Conservation (phyloP, 1,284 basidiomycete genomes). For the Melampsora americana region DNA sequence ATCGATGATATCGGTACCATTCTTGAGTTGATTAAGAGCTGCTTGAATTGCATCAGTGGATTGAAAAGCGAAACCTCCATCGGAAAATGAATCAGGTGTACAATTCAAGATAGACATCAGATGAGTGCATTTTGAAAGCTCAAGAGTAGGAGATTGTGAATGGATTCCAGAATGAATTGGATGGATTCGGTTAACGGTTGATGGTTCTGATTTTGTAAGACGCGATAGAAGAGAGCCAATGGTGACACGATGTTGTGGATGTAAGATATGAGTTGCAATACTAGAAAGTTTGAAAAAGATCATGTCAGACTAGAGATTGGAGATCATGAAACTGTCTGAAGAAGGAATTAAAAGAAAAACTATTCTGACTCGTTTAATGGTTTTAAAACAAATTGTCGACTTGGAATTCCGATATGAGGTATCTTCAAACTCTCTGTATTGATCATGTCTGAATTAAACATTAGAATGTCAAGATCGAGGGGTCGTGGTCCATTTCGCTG, state of each 20-base stretch:
- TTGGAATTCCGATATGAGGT: constrained; percentile 75
- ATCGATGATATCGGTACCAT: constrained; percentile 76
- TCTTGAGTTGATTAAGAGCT: constrained; percentile 50
- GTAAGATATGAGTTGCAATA: constrained; percentile 13
- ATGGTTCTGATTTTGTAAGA: neutral
- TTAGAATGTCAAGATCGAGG: constrained; percentile 84
- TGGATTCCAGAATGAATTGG: constrained; percentile 41
- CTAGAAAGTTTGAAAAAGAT: neutral
- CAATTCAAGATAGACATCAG: constrained; percentile 93
- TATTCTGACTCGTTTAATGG: constrained; percentile 70
- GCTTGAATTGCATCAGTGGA: constrained; percentile 6
- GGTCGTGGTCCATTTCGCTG: constrained; percentile 78
- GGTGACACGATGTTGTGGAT: constrained; percentile 6
- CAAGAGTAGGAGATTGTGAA: constrained; percentile 47
- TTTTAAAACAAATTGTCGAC: constrained; percentile 86
- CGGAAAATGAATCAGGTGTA: constrained; percentile 96
- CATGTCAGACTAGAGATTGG: neutral
- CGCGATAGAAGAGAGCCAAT: neutral
- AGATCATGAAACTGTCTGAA: no score
- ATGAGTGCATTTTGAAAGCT: constrained; percentile 58
- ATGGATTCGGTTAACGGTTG: constrained; percentile 49
- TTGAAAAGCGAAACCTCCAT: constrained; percentile 65
- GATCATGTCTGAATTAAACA: constrained; percentile 68
- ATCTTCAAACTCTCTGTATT: constrained; percentile 68
- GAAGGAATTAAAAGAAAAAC: constrained; percentile 9